These are phyloP conservation scores for Penicillium bialowiezense DNA, from an alignment of 495 filamentous ascomycete species.

Conservation along the genomic window DNA sequence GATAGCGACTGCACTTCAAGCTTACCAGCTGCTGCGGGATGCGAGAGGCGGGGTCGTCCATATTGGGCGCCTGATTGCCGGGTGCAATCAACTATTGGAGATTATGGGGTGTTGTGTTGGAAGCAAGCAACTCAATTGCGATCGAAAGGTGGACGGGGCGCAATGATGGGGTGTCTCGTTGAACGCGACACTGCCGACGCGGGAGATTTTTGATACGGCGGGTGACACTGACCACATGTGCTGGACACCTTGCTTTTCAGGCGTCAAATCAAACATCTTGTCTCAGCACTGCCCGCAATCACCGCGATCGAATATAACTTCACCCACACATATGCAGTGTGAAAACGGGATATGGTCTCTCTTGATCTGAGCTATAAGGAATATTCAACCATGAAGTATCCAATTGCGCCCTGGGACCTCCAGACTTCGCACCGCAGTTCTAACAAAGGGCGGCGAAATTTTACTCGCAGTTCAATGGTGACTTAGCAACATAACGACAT, in stretches of 20 bases:
- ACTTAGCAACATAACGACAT: no score
- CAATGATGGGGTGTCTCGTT: conserved; percentile 20
- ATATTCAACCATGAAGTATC: no score
- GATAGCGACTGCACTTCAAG: conserved; percentile 1
- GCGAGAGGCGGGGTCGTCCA: conserved; percentile 64
- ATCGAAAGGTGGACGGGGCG: conserved; percentile 9
- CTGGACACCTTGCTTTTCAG: conserved; percentile 24
- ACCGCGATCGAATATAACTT: no score
- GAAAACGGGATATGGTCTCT: no score
- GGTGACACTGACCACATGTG: conserved; percentile 7
- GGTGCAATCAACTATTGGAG: conserved; percentile 3
- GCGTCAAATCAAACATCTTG: no score
- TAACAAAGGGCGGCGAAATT: no score
- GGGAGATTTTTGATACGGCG: conserved; percentile 37
- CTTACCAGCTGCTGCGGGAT: conserved; percentile 62
- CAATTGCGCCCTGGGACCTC: no score
- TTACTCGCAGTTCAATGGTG: no score
- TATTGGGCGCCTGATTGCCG: conserved; percentile 30
- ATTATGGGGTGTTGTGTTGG: conserved; percentile 1
- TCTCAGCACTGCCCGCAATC: no score
- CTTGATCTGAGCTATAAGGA: no score
- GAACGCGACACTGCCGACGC: conserved; percentile 32
- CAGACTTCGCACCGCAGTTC: no score
- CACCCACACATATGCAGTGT: no score
- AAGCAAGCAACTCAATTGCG: conserved; percentile 18